A percentile compares a stretch with the other conserved stretches of the same genome.
Conservation (phyloP, 805 yeast genomes). For the Hagleromyces aurorensis region DNA sequence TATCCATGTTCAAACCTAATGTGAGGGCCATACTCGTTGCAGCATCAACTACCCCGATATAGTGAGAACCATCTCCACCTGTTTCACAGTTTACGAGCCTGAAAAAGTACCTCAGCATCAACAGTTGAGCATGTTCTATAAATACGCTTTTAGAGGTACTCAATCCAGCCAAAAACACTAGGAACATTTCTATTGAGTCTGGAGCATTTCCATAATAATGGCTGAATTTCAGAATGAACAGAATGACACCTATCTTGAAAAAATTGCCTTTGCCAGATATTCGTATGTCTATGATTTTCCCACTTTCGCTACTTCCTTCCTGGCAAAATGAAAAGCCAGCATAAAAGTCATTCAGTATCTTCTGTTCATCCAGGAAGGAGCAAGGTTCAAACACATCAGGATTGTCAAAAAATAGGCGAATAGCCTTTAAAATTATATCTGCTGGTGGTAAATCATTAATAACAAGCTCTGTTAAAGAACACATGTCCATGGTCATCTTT, state of each 20-base stretch:
- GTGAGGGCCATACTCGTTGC: conserved; percentile 14
- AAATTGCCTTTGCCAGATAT: conserved; percentile 19
- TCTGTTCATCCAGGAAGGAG: conserved; percentile 13
- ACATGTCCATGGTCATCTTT: conserved; percentile 4
- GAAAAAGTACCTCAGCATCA: conserved; percentile 15
- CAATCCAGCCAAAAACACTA: conserved; percentile 22
- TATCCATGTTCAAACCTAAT: conserved; percentile 22
- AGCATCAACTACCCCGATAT: conserved; percentile 9
- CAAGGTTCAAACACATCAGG: conserved; percentile 10
- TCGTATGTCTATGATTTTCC: no score
- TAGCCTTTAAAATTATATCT: conserved; percentile 9
- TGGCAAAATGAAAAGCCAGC: conserved; percentile 11
- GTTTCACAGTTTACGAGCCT: conserved; percentile 8
- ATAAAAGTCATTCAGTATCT: conserved; percentile 18
- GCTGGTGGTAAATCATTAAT: conserved; percentile 17
- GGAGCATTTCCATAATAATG: conserved; percentile 15
- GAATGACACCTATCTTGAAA: conserved; percentile 24
- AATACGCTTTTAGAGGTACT: conserved; percentile 22
- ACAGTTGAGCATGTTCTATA: conserved; percentile 24
- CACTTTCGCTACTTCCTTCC: no score
- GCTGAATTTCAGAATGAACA: conserved; percentile 16
- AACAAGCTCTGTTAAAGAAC: conserved; percentile 7
- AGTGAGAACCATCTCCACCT: conserved; percentile 24
- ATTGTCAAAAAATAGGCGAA: conserved; percentile 13
- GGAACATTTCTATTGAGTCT: conserved; percentile 12